phyloP scores from a whole-genome alignment of 2,329 filamentous ascomycete species.

The Penicillium concentricum region DNA sequence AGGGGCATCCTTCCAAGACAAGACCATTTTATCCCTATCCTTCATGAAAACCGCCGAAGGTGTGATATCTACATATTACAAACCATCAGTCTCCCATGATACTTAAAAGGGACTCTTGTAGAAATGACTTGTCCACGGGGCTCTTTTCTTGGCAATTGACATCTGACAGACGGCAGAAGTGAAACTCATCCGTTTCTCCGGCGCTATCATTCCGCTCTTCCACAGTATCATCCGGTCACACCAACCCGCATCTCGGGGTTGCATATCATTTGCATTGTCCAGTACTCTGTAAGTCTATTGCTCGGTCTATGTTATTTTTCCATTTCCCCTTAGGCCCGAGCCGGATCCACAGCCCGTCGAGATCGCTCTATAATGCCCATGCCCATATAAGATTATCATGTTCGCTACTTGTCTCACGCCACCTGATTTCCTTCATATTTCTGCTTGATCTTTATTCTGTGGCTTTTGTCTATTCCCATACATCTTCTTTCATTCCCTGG shows the following conservation, averaged over 20 bases:
- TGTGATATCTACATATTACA: not conserved
- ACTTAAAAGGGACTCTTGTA: not conserved
- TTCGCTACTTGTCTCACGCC: not conserved
- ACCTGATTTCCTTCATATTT: not conserved
- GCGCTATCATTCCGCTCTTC: conserved; percentile 19
- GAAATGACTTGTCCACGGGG: not conserved
- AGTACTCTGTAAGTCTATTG: conserved; percentile 18
- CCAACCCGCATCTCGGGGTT: conserved; percentile 13
- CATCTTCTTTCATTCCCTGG: not conserved
- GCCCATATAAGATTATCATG: conserved; percentile 3
- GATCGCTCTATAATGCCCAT: not conserved
- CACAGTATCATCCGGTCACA: conserved; percentile 14
- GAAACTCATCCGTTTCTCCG: conserved; percentile 37
- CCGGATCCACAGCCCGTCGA: conserved; percentile 1
- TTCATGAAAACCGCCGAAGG: not conserved
- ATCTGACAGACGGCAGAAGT: conserved; percentile 10
- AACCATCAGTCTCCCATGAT: not conserved
- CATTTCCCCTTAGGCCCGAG: conserved; percentile 21
- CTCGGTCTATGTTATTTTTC: conserved; percentile 1
- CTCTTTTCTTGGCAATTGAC: conserved; percentile 10
- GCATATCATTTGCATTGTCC: not conserved
- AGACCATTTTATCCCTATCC: not conserved
- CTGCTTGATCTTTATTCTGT: not conserved
- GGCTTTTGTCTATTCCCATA: not conserved
- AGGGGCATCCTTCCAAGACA: not conserved